Base-by-base conservation (phyloP, 805 yeast species). In the Nakazawaea anatomiae region DNA sequence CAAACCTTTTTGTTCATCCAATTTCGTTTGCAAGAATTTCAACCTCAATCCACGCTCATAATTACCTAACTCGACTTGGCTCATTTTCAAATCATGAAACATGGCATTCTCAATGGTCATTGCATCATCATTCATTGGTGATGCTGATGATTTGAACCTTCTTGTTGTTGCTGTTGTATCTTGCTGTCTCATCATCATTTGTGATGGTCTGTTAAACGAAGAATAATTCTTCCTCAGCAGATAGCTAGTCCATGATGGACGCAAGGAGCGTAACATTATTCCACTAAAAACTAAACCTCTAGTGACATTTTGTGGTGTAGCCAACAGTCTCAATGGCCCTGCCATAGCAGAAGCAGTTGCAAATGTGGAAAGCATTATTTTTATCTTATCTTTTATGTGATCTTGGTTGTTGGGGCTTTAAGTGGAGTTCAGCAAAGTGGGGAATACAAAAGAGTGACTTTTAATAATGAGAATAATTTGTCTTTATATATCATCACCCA, bases 101-200 rank as follows among this genome's bases (percentile, higher is more conserved):
- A 40, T n/a, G 4, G 52, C 42, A 44, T 49, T 49, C 32, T 49
- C 52, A 34, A 49, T 49, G 27, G 30, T 49, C 42, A 49, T 43
- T 11, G 39, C 52, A 32, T 32, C 35, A 8, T 32, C 11, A 32
- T 32, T 14, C 44, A 40, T n/a, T 8, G 30, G 12, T 25, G 34
- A 27, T 6, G 6, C 39, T 31, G 5, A 18, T 18, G 44, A 46
- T 36, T 40, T 39, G 34, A 31, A 40, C 30, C 48, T 44, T 18
- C 30, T 44, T 7, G 36, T 30, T 29, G 34, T n/a, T 28, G 9
- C 18, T 18, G 25, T 18, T 18, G 25, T 18, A 18, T 18, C 25
- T 18, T 18, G 25, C 25, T 18, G 25, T 18, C 25, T 18, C 25
- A 18, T 9, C 43, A 30, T 29, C 6, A 42, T 12, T n/a, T 18